phyloP scores from a whole-genome alignment of 2,329 filamentous ascomycete species.

The Microsporum ferrugineum region DNA sequence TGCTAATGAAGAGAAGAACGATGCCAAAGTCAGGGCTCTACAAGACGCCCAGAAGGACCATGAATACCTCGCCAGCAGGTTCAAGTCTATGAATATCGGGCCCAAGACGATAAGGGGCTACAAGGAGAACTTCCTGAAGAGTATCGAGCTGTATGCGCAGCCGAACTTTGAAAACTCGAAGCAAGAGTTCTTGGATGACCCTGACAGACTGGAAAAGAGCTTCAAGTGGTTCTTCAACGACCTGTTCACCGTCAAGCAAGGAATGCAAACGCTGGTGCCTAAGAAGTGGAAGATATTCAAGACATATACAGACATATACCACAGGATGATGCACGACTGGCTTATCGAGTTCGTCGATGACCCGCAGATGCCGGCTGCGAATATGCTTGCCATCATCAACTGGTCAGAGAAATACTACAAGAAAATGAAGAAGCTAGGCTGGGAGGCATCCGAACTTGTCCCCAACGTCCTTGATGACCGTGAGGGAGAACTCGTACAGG shows the following conservation, averaged over 20 bases:
- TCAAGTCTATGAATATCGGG: slow-evolving; percentile 90
- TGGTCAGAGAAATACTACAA: slow-evolving; percentile 94
- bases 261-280: slow-evolving; percentile 84
- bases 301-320: slow-evolving; percentile 83
- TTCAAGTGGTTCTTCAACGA: slow-evolving; percentile 98
- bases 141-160: slow-evolving; percentile 62
- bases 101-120: slow-evolving; percentile 88
- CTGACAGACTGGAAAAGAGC: slow-evolving; percentile 69
- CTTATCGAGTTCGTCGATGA: slow-evolving; percentile 74
- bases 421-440: slow-evolving; percentile 86
- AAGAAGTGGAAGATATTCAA: slow-evolving; percentile 94
- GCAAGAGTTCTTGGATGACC: slow-evolving; percentile 70
- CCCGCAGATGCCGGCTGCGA: slow-evolving; percentile 67
- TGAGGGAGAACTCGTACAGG: slow-evolving; percentile 78
- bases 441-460: slow-evolving; percentile 60
- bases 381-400: slow-evolving; percentile 83
- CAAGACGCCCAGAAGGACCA: slow-evolving; percentile 94
- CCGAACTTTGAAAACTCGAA: slow-evolving; percentile 61
- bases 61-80: slow-evolving; percentile 81
- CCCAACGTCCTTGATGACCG: slow-evolving; percentile 86
- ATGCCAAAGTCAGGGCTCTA: slow-evolving; percentile 77
- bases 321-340: slow-evolving; percentile 91
- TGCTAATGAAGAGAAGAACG: slow-evolving; percentile 91
- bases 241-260: slow-evolving; percentile 82
- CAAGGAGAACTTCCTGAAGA: slow-evolving; percentile 85